Evolutionary conservation across 116 monocot genomes (phyloP), one percentile per base, ranked within the genome.

Genomic region (Posidonia oceanica): DNA sequence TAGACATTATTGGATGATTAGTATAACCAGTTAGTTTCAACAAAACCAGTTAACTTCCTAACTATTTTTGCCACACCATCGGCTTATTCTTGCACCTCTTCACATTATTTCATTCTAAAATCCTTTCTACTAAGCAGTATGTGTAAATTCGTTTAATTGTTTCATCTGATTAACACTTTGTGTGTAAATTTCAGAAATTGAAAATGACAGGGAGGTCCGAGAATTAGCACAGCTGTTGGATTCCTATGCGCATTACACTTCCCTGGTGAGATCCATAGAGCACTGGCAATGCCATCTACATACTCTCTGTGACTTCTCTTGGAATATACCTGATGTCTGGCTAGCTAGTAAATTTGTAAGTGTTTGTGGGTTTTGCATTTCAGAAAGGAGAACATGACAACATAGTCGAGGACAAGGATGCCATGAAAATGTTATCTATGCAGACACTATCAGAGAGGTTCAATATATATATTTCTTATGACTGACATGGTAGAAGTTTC

Each of bases 161-260:
- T 66, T 66, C 11, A 13, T 40, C 13, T 68, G 68, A 54, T 68
- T 22, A 17, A 13, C 23, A 48, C 5, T 15, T 48, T 68, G 4
- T 3, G 29, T n/a, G 15, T 55, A 39, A 36, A 75, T 74, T 70
- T 52, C 82, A 89, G 88, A 83, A 74, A 70, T 68, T 69, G 75
- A 74, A 75, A 64, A 70, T 75, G 80, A 82, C 63, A 81, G 89
- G 73, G 71, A 71, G 17, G 61, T 77, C 68, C 71, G 77, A 69
- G 92, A 97, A 59, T 92, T 97, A 21, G 80, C 97, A 52, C 89
- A 92, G 61, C 67, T 97, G 39, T 74, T 97, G 62, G 97, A 97
- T 83, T 80, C 81, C 3, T 92, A 87, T 71, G 92, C 92, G 67
- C 75, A 77, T 57, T 82, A 83, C 72, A 52, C 64, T 64, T 78